These are phyloP conservation scores for Datisca glomerata DNA, from an alignment of 306 rosid genomes.

Conservation along the genomic window DNA sequence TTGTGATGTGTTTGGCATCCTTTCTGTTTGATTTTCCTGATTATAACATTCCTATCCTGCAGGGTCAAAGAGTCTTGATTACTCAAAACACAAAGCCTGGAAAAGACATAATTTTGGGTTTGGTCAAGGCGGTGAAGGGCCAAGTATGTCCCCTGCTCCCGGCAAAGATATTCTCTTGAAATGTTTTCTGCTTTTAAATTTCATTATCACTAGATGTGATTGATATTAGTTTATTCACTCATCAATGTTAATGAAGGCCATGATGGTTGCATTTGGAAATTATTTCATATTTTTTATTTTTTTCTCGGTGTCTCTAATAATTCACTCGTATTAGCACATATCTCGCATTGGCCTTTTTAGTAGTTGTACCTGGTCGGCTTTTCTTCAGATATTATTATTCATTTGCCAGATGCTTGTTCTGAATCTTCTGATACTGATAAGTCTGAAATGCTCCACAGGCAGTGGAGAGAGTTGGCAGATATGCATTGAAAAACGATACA, in stretches of 20 bases:
- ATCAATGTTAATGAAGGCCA: too few species aligned
- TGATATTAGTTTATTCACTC: not conserved
- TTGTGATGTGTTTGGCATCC: conserved; percentile 14
- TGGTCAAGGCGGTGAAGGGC: conserved; percentile 72
- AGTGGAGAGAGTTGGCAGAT: conserved; percentile 56
- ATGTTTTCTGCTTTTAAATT: conserved; percentile 1
- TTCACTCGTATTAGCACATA: too few species aligned
- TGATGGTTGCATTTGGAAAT: too few species aligned
- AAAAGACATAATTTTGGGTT: conserved; percentile 49
- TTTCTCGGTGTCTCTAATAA: too few species aligned
- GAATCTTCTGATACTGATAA: not conserved
- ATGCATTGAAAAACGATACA: conserved; percentile 35
- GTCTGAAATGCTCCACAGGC: too few species aligned
- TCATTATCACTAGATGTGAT: conserved; percentile 3
- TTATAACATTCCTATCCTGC: conserved; percentile 19
- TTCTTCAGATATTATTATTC: too few species aligned
- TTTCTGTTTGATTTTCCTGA: conserved; percentile 3
- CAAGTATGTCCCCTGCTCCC: conserved; percentile 44
- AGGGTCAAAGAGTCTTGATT: conserved; percentile 76
- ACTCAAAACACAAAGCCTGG: conserved; percentile 82
- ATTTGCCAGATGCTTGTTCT: not conserved
- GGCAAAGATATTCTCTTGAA: not conserved
- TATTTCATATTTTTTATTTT: too few species aligned
- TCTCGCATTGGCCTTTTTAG: too few species aligned
- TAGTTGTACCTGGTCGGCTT: too few species aligned